phyloP scores from a whole-genome alignment of 1,284 basidiomycete species.

The Peniophora sp. region DNA sequence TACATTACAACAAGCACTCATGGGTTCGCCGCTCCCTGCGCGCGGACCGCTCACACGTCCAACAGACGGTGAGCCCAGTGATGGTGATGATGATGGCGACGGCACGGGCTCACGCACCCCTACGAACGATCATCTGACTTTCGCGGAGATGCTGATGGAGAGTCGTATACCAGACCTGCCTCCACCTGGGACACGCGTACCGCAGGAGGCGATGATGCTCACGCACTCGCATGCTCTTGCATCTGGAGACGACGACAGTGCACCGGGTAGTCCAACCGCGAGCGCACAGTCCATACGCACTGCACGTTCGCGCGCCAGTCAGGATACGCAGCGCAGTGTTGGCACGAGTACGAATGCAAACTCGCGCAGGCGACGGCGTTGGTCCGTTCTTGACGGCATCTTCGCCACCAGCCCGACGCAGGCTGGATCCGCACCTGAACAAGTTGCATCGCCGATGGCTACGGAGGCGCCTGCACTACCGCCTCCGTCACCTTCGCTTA shows the following conservation, averaged over 20 bases:
- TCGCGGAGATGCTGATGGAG: slow-evolving; percentile 66
- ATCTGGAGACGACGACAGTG: slow-evolving; percentile 30
- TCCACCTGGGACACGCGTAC: slow-evolving; percentile 53
- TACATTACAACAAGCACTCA: slow-evolving; percentile 53
- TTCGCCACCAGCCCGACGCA: slow-evolving; percentile 18
- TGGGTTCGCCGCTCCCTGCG: slow-evolving; percentile 11
- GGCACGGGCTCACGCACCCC: slow-evolving; percentile 28
- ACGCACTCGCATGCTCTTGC: slow-evolving; percentile 27
- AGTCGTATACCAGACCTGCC: slow-evolving; percentile 69
- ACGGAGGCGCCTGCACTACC: slow-evolving; percentile 5
- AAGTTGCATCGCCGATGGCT: slow-evolving; percentile 16
- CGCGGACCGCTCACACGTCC: slow-evolving; percentile 18
- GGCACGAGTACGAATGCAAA: slow-evolving; percentile 12
- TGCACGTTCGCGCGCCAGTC: slow-evolving; percentile 20
- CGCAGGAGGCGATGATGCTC: slow-evolving; percentile 63
- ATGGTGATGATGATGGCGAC: slow-evolving; percentile 61
- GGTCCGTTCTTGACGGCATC: slow-evolving; percentile 45
- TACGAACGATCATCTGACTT: slow-evolving; percentile 53
- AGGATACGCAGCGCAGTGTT: slow-evolving; percentile 11
- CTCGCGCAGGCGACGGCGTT: slow-evolving; percentile 39
- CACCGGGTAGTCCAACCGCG: slow-evolving; percentile 37
- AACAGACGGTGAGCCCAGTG: slow-evolving; percentile 28
- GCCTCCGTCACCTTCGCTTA: slow-evolving; percentile 4
- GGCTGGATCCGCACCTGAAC: not conserved
- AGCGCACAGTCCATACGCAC: slow-evolving; percentile 25